A percentile compares a stretch with the other conserved stretches of the same genome.
Conservation (phyloP, 108 stramenopile species). For the Ochromonas danica region DNA sequence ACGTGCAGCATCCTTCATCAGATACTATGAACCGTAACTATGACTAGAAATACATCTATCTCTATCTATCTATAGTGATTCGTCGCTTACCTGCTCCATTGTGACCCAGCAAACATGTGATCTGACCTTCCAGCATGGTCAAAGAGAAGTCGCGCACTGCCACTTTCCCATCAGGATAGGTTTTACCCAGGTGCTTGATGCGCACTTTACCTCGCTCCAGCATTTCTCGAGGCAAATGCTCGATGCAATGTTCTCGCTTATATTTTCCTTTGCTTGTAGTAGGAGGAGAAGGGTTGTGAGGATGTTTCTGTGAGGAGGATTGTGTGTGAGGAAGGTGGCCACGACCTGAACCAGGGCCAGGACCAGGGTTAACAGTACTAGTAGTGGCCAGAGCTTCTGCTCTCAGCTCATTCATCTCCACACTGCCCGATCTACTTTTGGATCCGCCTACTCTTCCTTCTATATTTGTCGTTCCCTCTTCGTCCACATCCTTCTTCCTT, state of each 20-base stretch:
- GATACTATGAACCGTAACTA: constrained; percentile 27
- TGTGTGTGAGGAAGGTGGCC: no score
- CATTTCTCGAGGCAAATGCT: neutral
- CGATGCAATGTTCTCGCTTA: no score
- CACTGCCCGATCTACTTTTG: no score
- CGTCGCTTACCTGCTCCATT: constrained; percentile 76
- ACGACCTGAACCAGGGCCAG: neutral
- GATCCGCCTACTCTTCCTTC: no score
- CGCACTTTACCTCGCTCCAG: neutral
- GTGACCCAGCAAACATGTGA: constrained; percentile 59
- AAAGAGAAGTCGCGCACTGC: constrained; percentile 57
- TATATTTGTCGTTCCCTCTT: no score
- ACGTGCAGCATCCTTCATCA: constrained; percentile 20
- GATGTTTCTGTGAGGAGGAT: no score
- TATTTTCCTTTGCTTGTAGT: no score
- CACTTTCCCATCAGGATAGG: constrained; percentile 40
- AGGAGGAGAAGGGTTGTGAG: no score
- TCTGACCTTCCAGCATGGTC: constrained; percentile 54
- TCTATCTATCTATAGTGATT: constrained; percentile 68
- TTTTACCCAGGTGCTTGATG: constrained; percentile 41
- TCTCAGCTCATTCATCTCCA: no score
- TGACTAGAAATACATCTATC: constrained; percentile 60
- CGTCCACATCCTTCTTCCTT: no score
- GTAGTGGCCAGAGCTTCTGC: constrained; percentile 64
- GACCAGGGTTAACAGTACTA: constrained; percentile 31